Conservation (phyloP, 2,329 filamentous ascomycete genomes). For the Arthrinium phaeospermum region DNA sequence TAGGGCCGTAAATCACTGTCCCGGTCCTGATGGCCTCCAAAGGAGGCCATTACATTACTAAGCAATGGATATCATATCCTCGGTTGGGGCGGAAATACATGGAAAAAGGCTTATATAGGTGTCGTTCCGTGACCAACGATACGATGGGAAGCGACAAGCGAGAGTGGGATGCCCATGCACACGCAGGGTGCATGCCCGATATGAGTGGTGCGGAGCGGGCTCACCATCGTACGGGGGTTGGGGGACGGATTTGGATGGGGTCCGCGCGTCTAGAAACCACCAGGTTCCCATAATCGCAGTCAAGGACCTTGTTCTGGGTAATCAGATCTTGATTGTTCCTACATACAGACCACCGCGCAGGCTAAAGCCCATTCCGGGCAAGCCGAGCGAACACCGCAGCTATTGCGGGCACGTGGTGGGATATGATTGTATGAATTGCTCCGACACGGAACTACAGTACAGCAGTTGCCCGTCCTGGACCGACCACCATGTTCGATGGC, state of each 20-base stretch:
- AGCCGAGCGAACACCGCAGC: background rate
- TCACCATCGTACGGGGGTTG: background rate
- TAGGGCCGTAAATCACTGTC: too few relatives aligned
- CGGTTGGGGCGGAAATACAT: background rate
- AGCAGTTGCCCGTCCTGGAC: background rate
- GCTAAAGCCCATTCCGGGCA: background rate
- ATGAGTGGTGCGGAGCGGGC: conserved; percentile 1
- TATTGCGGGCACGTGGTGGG: background rate
- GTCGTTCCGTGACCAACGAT: background rate
- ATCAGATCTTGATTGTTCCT: conserved; percentile 18
- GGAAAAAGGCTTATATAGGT: background rate
- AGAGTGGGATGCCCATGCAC: conserved; percentile 1
- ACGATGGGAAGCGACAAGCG: background rate
- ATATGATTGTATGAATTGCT: conserved; percentile 3
- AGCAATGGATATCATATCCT: background rate
- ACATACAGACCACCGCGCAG: background rate
- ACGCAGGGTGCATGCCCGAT: background rate
- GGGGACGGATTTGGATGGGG: background rate
- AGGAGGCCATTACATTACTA: background rate
- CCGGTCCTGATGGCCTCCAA: background rate
- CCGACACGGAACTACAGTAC: background rate
- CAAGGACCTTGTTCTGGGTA: background rate
- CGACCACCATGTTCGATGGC: background rate
- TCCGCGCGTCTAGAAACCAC: background rate
- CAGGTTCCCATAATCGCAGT: background rate